These are phyloP conservation scores for Diplotaxis tenuifolia DNA, from an alignment of 345 rosid genomes.

Conservation along the genomic window DNA sequence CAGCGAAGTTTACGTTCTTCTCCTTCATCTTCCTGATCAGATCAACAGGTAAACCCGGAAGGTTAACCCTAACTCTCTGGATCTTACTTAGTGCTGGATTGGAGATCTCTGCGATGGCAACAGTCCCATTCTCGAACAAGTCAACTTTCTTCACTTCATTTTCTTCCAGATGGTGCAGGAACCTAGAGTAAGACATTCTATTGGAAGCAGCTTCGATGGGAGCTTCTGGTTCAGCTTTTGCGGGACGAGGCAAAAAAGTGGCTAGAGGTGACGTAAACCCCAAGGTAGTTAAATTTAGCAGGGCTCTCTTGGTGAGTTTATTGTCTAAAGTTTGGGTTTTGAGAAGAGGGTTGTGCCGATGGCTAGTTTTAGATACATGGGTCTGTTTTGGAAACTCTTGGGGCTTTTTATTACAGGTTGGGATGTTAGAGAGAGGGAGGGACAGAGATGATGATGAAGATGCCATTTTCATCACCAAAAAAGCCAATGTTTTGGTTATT, in stretches of 20 bases:
- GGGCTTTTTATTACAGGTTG: conserved; percentile 44
- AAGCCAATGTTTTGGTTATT: not conserved
- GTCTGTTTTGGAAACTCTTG: conserved; percentile 40
- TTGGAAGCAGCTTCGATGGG: conserved; percentile 51
- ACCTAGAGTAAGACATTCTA: conserved; percentile 60
- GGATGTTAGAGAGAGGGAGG: conserved; percentile 42
- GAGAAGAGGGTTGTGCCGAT: conserved; percentile 31
- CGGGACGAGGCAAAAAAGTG: conserved; percentile 33
- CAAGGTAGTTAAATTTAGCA: conserved; percentile 41
- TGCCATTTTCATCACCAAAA: conserved; percentile 16
- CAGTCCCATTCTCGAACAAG: conserved; percentile 66
- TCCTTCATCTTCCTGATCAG: conserved; percentile 62
- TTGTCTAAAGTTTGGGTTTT: conserved; percentile 21
- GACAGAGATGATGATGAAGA: conserved; percentile 42
- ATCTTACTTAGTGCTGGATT: conserved; percentile 47
- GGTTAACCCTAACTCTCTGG: conserved; percentile 65
- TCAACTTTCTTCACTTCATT: conserved; percentile 63
- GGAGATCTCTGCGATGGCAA: conserved; percentile 60
- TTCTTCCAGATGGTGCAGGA: conserved; percentile 57
- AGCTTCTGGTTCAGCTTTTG: conserved; percentile 54
- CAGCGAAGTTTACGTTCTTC: conserved; percentile 65
- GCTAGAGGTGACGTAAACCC: conserved; percentile 35
- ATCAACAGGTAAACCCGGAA: conserved; percentile 62
- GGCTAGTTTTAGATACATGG: conserved; percentile 30
- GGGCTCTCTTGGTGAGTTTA: conserved; percentile 45